phyloP scores from a whole-genome alignment of 495 filamentous ascomycete species.

The Neohortaea acidophila region DNA sequence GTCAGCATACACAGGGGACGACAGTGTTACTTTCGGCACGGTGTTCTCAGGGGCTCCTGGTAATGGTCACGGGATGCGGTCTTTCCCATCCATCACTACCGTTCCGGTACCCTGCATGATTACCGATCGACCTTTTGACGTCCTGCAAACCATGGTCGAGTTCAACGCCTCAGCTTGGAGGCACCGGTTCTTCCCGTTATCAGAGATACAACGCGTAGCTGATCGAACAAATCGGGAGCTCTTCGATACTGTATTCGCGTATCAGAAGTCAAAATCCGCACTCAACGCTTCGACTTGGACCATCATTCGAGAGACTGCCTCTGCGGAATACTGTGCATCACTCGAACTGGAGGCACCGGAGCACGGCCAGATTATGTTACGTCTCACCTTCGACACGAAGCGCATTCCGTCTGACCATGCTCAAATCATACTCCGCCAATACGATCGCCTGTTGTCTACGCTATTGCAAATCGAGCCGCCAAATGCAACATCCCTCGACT shows the following conservation, averaged over 20 bases:
- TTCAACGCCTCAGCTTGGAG: conserved; percentile 45
- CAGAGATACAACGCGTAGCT: conserved; percentile 51
- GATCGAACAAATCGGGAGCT: conserved; percentile 40
- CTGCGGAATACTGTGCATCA: conserved; percentile 51
- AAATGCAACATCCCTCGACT: conserved; percentile 20
- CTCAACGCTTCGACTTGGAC: conserved; percentile 28
- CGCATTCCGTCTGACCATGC: conserved; percentile 50
- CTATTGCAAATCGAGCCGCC: conserved; percentile 24
- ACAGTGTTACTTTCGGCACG: conserved; percentile 51
- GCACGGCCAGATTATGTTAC: conserved; percentile 34
- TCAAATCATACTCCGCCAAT: conserved; percentile 42
- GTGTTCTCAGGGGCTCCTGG: conserved; percentile 53
- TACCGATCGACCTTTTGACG: conserved; percentile 33
- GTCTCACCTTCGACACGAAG: conserved; percentile 45
- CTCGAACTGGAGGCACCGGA: conserved; percentile 49
- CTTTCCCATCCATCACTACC: conserved; percentile 62
- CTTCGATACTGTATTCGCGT: conserved; percentile 69
- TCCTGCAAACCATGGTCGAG: conserved; percentile 42
- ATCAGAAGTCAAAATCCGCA: conserved; percentile 40
- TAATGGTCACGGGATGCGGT: conserved; percentile 34
- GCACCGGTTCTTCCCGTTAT: conserved; percentile 54
- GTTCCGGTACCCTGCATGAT: conserved; percentile 46
- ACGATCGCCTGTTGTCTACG: conserved; percentile 38
- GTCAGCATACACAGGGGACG: conserved; percentile 55
- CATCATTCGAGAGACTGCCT: conserved; percentile 38